Evolutionary conservation across 1,284 basidiomycete genomes (phyloP).

Genomic region (Pisolithus thermaeus): DNA sequence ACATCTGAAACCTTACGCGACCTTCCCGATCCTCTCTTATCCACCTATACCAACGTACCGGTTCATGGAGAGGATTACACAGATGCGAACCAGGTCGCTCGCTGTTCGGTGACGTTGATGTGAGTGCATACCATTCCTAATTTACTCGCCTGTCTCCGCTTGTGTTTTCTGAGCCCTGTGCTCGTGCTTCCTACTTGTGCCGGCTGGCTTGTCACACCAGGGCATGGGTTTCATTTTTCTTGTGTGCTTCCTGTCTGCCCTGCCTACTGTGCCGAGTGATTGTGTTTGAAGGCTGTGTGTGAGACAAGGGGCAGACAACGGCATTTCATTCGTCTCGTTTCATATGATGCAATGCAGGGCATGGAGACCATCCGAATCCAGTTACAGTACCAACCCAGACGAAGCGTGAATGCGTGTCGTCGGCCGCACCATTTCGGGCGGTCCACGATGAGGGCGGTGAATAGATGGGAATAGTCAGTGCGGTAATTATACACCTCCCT

Average conservation of each 20-base stretch:
- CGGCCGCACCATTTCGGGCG: slow-evolving; percentile 52
- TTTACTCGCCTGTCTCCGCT: background rate
- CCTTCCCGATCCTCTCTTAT: slow-evolving; percentile 45
- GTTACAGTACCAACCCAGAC: slow-evolving; percentile 76
- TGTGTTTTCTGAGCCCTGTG: background rate
- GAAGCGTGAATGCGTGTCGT: slow-evolving; percentile 54
- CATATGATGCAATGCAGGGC: slow-evolving; percentile 35
- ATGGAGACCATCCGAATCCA: slow-evolving; percentile 60
- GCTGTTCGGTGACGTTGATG: slow-evolving; percentile 59
- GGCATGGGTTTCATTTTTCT: background rate
- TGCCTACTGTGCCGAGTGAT: too few species aligned
- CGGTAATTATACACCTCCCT: slow-evolving; percentile 29
- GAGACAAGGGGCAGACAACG: slow-evolving; percentile 6
- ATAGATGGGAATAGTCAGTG: slow-evolving; percentile 30
- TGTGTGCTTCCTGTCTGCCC: background rate
- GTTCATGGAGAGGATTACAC: slow-evolving; percentile 35
- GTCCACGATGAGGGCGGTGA: slow-evolving; percentile 36
- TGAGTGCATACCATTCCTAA: slow-evolving; percentile 45
- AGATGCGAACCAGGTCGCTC: slow-evolving; percentile 57
- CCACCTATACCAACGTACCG: slow-evolving; percentile 39
- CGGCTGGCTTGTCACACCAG: background rate
- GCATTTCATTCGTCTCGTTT: background rate
- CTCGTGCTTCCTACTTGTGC: slow-evolving; percentile 6
- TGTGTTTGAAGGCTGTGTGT: background rate
- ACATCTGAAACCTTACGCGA: slow-evolving; percentile 44